A percentile compares a stretch with the other conserved stretches of the same genome.
phyloP scores from a whole-genome alignment of 2,329 filamentous ascomycete genomes.

The Claviceps paspali region DNA sequence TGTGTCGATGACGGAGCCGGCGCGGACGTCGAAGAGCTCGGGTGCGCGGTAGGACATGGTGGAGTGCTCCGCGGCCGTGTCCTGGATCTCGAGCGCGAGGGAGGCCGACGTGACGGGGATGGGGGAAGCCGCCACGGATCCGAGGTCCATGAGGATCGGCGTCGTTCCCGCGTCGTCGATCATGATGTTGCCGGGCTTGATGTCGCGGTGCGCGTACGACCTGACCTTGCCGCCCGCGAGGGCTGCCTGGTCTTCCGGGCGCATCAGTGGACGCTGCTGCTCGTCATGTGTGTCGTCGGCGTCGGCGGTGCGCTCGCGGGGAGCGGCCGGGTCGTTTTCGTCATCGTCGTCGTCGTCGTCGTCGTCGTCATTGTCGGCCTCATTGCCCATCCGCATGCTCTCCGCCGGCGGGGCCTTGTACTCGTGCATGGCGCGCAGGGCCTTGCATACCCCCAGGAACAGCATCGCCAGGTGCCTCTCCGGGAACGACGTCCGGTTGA shows the following conservation, averaged over 20 bases:
- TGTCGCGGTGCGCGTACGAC: conserved; percentile 88
- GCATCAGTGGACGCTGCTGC: conserved; percentile 73
- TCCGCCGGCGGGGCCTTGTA: conserved; percentile 41
- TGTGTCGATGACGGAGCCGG: conserved; percentile 77
- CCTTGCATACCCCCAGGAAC: conserved; percentile 83
- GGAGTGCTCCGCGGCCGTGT: conserved; percentile 86
- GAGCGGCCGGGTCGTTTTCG: too few relatives aligned
- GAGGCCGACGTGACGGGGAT: conserved; percentile 82
- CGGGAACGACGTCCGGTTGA: conserved; percentile 84
- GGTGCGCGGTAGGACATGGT: conserved; percentile 98
- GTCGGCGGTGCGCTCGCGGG: too few relatives aligned
- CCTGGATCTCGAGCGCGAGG: conserved; percentile 80
- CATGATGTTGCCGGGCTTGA: conserved; percentile 98
- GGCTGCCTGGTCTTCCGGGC: too few relatives aligned
- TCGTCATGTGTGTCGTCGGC: too few relatives aligned
- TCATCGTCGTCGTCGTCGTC: conserved; percentile 16
- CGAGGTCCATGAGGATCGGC: conserved; percentile 94
- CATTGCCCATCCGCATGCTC: conserved; percentile 37
- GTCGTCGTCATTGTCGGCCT: conserved; percentile 17
- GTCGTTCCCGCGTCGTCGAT: conserved; percentile 79
- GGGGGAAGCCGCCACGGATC: conserved; percentile 75
- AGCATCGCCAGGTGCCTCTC: conserved; percentile 77
- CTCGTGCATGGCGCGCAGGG: conserved; percentile 79
- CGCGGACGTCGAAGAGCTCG: conserved; percentile 96
- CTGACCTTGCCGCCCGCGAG: conserved; percentile 40